A percentile compares a stretch with the other conserved stretches of the same genome.
These are phyloP conservation scores for Neurospora cerealis DNA, from an alignment of 495 filamentous ascomycete species.

Conservation along the genomic window DNA sequence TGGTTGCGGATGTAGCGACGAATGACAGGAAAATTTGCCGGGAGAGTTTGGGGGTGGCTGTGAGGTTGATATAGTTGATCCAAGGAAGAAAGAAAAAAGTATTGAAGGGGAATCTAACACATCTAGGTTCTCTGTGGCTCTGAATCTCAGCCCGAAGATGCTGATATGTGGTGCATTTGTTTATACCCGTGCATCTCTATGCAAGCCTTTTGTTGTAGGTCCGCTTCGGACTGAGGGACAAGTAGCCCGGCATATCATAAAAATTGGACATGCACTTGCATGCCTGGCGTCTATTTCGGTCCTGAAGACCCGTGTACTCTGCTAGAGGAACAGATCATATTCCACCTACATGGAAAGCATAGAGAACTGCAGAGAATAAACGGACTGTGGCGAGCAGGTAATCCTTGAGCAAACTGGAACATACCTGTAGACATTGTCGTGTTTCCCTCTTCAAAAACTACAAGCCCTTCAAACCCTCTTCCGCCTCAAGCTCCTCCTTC, in stretches of 20 bases:
- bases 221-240: neutral
- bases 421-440: neutral
- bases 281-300: neutral
- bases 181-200: too few species aligned
- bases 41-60: too few species aligned
- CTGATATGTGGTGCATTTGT: too few species aligned
- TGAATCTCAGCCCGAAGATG: too few species aligned
- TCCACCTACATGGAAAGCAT: neutral
- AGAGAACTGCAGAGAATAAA: neutral
- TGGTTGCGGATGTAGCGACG: too few species aligned
- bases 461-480: conserved; percentile 17
- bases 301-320: neutral
- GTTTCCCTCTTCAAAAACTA: neutral
- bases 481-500: conserved; percentile 32
- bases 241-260: neutral
- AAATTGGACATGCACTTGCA: neutral
- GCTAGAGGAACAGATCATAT: neutral
- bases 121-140: too few species aligned
- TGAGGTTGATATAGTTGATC: too few species aligned
- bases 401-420: neutral
- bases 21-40: too few species aligned
- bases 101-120: too few species aligned
- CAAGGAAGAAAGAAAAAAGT: too few species aligned
- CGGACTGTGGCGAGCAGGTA: neutral
- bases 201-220: too few species aligned